These are phyloP conservation scores for Populus hybrid DNA, from an alignment of 441 rosid species.

Conservation along the genomic window DNA sequence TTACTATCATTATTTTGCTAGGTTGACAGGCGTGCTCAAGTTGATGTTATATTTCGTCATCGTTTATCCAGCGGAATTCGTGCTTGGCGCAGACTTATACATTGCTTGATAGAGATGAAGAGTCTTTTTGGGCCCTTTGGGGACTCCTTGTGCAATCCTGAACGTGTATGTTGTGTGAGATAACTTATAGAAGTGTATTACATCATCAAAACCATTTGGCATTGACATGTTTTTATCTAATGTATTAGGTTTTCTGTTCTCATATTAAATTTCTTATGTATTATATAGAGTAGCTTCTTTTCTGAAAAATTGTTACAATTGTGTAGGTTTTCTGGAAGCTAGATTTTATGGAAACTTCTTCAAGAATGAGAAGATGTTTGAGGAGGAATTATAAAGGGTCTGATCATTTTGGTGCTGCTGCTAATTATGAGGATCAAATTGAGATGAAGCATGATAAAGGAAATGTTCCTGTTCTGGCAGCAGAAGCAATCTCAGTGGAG, in stretches of 20 bases:
- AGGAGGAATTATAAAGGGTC: constrained; percentile 82
- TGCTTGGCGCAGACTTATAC: constrained; percentile 94
- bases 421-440: constrained; percentile 69
- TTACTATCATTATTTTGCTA: constrained; percentile 30
- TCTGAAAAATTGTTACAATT: constrained; percentile 13
- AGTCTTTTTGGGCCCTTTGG: constrained; percentile 86
- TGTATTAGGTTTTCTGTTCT: constrained; percentile 4
- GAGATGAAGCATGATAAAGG: constrained; percentile 42
- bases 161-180: constrained; percentile 53
- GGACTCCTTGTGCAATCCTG: constrained; percentile 54
- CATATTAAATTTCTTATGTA: constrained; percentile 2
- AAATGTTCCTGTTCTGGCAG: constrained; percentile 73
- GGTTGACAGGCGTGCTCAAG: constrained; percentile 95
- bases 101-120: constrained; percentile 77
- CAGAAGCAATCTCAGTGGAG: constrained; percentile 87
- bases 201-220: background rate
- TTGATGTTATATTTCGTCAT: constrained; percentile 61
- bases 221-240: constrained; percentile 4
- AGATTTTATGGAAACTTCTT: constrained; percentile 93
- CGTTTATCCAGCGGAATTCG: constrained; percentile 64
- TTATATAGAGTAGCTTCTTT: background rate
- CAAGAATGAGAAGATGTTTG: constrained; percentile 92
- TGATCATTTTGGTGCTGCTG: constrained; percentile 97
- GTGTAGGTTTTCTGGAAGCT: constrained; percentile 95
- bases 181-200: background rate